Percentiles rank a stretch among this genome's conserved stretches.
Evolutionary conservation across 2,329 filamentous ascomycete genomes (phyloP).

Genomic region (Penicillium sp.): DNA sequence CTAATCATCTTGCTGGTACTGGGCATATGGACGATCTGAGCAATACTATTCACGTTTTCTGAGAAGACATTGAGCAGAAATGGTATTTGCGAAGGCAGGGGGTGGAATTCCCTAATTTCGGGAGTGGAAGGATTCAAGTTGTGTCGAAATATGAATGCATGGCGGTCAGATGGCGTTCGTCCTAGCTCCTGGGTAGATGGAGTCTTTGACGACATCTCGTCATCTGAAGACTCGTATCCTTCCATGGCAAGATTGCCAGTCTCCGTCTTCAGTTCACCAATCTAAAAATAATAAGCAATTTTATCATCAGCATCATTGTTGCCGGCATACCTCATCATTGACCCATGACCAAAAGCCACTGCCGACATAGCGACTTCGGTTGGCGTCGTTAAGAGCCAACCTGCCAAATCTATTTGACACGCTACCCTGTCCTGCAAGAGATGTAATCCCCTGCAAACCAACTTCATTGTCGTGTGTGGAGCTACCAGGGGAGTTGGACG

Average conservation of each 20-base stretch:
- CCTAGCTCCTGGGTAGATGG: constrained; percentile 39
- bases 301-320: neutral
- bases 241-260: constrained; percentile 30
- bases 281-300: constrained; percentile 6
- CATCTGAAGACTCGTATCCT: constrained; percentile 37
- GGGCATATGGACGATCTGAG: constrained; percentile 33
- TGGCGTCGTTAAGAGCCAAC: constrained; percentile 48
- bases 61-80: constrained; percentile 54
- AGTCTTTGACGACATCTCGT: constrained; percentile 27
- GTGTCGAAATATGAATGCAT: constrained; percentile 55
- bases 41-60: constrained; percentile 52
- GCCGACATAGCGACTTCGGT: constrained; percentile 50
- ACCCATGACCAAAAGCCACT: constrained; percentile 58
- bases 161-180: constrained; percentile 46
- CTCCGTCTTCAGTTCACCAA: constrained; percentile 18
- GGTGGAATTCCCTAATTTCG: constrained; percentile 46
- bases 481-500: constrained; percentile 33
- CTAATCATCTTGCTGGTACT: constrained; percentile 30
- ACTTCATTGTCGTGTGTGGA: constrained; percentile 6
- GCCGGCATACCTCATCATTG: constrained; percentile 52
- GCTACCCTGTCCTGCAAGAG: constrained; percentile 5
- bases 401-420: constrained; percentile 50
- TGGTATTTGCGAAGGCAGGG: constrained; percentile 56
- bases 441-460: constrained; percentile 15
- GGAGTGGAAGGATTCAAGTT: constrained; percentile 29